phyloP scores from a whole-genome alignment of 441 rosid species.

The Eruca vesicaria region DNA sequence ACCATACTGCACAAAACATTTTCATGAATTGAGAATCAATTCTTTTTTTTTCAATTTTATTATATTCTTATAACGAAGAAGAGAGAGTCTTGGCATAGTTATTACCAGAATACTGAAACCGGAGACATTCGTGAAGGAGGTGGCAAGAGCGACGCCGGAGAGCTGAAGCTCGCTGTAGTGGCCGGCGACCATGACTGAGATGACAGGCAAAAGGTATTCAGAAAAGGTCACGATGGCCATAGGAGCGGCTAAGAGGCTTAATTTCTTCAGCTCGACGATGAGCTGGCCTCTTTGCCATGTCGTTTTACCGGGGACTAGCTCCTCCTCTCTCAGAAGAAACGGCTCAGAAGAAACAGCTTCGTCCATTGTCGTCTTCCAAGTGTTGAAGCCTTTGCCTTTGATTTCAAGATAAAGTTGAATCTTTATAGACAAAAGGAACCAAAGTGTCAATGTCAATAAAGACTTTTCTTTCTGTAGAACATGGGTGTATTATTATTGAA shows the following conservation, averaged over 20 bases:
- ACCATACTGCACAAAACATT: slow-evolving; percentile 38
- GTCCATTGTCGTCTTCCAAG: slow-evolving; percentile 10
- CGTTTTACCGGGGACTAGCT: not conserved
- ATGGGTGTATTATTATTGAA: not conserved
- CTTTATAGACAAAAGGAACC: not conserved
- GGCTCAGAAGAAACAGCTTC: slow-evolving; percentile 22
- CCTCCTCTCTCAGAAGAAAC: slow-evolving; percentile 4
- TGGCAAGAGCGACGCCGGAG: slow-evolving; percentile 34
- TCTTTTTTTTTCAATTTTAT: too few species aligned
- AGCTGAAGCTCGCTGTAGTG: slow-evolving; percentile 31
- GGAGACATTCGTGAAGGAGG: slow-evolving; percentile 29
- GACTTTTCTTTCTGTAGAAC: not conserved
- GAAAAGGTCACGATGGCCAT: slow-evolving; percentile 32
- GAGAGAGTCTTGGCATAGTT: not conserved
- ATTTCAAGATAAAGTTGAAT: not conserved
- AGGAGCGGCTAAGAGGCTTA: slow-evolving; percentile 27
- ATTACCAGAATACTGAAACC: slow-evolving; percentile 33
- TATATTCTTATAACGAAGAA: not conserved
- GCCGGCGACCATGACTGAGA: slow-evolving; percentile 35
- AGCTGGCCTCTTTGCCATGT: slow-evolving; percentile 17
- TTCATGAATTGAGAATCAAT: not conserved
- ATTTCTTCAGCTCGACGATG: slow-evolving; percentile 21
- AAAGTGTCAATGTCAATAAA: not conserved
- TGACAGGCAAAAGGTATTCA: slow-evolving; percentile 22
- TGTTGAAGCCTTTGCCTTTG: not conserved